phyloP scores from a whole-genome alignment of 2,329 filamentous ascomycete species.

The Colletotrichum somersetense region DNA sequence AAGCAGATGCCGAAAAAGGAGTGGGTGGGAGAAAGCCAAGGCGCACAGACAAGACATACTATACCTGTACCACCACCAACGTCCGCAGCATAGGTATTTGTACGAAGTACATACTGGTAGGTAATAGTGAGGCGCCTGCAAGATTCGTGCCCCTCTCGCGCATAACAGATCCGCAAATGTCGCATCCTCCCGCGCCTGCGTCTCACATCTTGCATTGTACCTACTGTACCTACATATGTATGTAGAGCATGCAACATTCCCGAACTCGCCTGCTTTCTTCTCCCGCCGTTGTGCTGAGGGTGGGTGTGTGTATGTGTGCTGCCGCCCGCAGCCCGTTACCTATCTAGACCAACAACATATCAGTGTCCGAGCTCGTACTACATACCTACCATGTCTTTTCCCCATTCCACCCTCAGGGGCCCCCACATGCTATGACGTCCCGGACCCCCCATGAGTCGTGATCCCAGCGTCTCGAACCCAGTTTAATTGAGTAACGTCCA shows the following conservation, averaged over 20 bases:
- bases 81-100: not conserved
- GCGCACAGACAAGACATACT: not conserved
- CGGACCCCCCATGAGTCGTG: not conserved
- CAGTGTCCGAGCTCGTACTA: not conserved
- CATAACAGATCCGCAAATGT: too few species aligned
- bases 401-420: not conserved
- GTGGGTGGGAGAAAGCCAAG: not conserved
- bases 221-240: too few species aligned
- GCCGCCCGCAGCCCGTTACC: slow-evolving; percentile 24
- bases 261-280: not conserved
- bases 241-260: too few species aligned
- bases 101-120: not conserved
- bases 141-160: not conserved
- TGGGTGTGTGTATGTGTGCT: not conserved
- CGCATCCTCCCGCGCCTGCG: not conserved
- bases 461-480: not conserved
- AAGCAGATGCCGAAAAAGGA: not conserved
- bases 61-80: too few species aligned
- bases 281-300: too few species aligned
- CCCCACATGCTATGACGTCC: slow-evolving; percentile 34
- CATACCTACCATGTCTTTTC: not conserved
- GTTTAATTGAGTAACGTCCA: not conserved
- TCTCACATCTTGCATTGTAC: not conserved
- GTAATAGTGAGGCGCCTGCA: slow-evolving; percentile 1
- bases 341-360: not conserved